These are phyloP conservation scores for Neonothopanus nambi DNA, from an alignment of 1,284 basidiomycete species.

Conservation along the genomic window DNA sequence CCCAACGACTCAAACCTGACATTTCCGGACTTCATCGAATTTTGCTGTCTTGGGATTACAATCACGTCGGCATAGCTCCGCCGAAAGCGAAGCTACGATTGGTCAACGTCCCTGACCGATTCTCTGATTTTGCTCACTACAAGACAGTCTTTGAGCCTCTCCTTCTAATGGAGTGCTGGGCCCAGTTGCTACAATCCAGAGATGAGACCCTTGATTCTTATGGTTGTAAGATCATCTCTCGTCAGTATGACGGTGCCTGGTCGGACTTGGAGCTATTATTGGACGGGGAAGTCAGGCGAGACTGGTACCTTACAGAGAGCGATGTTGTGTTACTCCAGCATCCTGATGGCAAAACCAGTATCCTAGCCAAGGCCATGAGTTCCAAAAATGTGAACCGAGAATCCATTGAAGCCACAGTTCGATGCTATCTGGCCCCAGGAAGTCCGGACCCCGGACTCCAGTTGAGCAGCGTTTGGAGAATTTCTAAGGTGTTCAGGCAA, in stretches of 20 bases:
- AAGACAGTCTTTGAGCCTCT: slow-evolving; percentile 81
- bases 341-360: slow-evolving; percentile 45
- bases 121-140: slow-evolving; percentile 72
- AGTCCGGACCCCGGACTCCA: slow-evolving; percentile 57
- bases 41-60: slow-evolving; percentile 89
- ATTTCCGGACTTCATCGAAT: slow-evolving; percentile 76
- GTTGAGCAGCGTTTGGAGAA: slow-evolving; percentile 67
- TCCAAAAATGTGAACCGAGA: slow-evolving; percentile 57
- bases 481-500: slow-evolving; percentile 85
- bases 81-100: slow-evolving; percentile 44
- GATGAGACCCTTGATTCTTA: slow-evolving; percentile 58
- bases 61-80: slow-evolving; percentile 62
- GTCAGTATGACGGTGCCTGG: slow-evolving; percentile 72
- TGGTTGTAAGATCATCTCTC: slow-evolving; percentile 59
- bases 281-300: slow-evolving; percentile 55
- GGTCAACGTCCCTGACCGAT: slow-evolving; percentile 62
- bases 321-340: slow-evolving; percentile 77
- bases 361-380: slow-evolving; percentile 81
- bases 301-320: slow-evolving; percentile 78
- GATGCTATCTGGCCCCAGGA: slow-evolving; percentile 46
- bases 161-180: slow-evolving; percentile 92
- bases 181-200: slow-evolving; percentile 80
- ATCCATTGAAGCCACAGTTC: slow-evolving; percentile 43
- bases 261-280: slow-evolving; percentile 71
- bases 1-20: slow-evolving; percentile 81